phyloP scores from a whole-genome alignment of 176 grass and related monocot species.

The Sorghum bicolor region Sorghum_bicolor_NCBIv3 NC_012878.2:46040001-46040500 shows the following conservation, averaged over 20 bases:
- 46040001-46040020: no score
- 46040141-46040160: background rate
- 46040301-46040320: background rate
- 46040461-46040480: background rate
- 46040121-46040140: background rate
- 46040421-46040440: background rate
- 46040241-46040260: background rate
- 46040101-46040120: background rate
- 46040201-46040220: background rate
- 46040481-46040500: background rate
- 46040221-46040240: background rate
- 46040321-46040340: background rate
- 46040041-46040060: no score
- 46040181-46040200: background rate
- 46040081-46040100: background rate
- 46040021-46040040: no score
- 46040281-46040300: background rate
- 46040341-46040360: no score
- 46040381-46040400: background rate
- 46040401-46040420: background rate
- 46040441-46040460: background rate
- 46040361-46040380: no score
- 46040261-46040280: background rate
- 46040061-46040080: no score
- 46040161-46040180: conserved; percentile 15